Percentiles rank a stretch among this genome's conserved stretches.
Evolutionary conservation across 192 early-diverging fungal genomes (phyloP).

Genomic region (Backusella sp.): DNA sequence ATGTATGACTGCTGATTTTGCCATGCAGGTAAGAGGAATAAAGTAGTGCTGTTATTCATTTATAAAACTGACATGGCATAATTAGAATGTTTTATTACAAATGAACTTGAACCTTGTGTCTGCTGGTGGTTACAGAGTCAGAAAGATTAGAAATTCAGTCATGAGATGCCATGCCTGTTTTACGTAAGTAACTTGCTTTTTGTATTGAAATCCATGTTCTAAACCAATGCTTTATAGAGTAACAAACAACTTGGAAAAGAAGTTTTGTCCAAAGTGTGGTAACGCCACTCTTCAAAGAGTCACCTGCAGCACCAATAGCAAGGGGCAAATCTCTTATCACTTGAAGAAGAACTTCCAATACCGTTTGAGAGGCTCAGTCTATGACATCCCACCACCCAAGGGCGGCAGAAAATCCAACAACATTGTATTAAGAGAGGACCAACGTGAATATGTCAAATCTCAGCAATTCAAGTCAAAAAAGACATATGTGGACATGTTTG

Average conservation of each 20-base stretch:
- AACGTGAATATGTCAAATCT: slow-evolving; percentile 78
- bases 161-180: slow-evolving; percentile 94
- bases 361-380: slow-evolving; percentile 87
- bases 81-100: slow-evolving; percentile 84
- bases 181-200: slow-evolving; percentile 48
- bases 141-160: slow-evolving; percentile 81
- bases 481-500: slow-evolving; percentile 60
- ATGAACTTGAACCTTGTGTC: slow-evolving; percentile 87
- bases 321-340: slow-evolving; percentile 79
- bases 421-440: slow-evolving; percentile 88
- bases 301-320: slow-evolving; percentile 72
- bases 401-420: slow-evolving; percentile 75
- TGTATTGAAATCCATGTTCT: no score
- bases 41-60: neutral
- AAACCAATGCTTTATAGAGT: slow-evolving; percentile 41
- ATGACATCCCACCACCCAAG: slow-evolving; percentile 79
- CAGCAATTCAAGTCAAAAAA: slow-evolving; percentile 49
- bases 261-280: slow-evolving; percentile 94
- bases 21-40: slow-evolving; percentile 77
- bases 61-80: slow-evolving; percentile 12
- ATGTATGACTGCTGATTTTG: slow-evolving; percentile 90
- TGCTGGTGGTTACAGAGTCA: slow-evolving; percentile 78
- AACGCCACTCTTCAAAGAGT: slow-evolving; percentile 83
- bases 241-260: slow-evolving; percentile 81
- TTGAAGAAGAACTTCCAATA: slow-evolving; percentile 91